Evolutionary conservation across 1,139 yeast genomes (phyloP).

Genomic region (Lodderomyces margitis): DNA sequence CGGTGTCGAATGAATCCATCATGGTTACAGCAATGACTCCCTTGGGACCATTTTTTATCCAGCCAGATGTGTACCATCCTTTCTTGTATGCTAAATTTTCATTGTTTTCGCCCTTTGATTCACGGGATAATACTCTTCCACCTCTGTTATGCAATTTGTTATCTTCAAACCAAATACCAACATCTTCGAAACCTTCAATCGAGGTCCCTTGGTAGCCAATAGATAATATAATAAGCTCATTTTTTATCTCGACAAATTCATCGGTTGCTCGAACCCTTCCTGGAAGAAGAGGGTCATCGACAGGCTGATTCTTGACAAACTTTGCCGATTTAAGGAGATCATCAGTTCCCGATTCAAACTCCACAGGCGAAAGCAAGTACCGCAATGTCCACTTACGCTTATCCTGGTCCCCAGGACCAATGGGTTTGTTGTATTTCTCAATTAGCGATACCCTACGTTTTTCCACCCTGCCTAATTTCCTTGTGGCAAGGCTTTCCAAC

Average conservation of each 20-base stretch:
- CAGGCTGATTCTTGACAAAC: conserved; percentile 48
- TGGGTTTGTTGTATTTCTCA: conserved; percentile 44
- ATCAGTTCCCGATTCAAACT: conserved; percentile 36
- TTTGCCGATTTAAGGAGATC: conserved; percentile 47
- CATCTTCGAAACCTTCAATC: conserved; percentile 53
- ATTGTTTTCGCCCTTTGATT: conserved; percentile 22
- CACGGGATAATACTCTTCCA: conserved; percentile 53
- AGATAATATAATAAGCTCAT: conserved; percentile 76
- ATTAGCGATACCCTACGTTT: conserved; percentile 69
- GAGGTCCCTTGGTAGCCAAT: conserved; percentile 81
- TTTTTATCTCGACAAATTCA: conserved; percentile 33
- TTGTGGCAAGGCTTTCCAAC: conserved; percentile 36
- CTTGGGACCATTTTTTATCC: conserved; percentile 86
- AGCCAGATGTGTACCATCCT: conserved; percentile 82
- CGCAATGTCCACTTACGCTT: conserved; percentile 59
- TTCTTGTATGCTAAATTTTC: conserved; percentile 25
- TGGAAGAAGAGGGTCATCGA: conserved; percentile 29
- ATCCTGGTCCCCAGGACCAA: conserved; percentile 14
- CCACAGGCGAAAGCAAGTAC: conserved; percentile 66
- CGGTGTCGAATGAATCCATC: conserved; percentile 79
- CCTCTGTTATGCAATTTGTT: conserved; percentile 59
- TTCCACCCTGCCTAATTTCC: conserved; percentile 56
- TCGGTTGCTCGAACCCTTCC: conserved; percentile 45
- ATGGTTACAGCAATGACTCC: conserved; percentile 94
- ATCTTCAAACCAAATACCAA: conserved; percentile 55